phyloP scores from a whole-genome alignment of 2,329 filamentous ascomycete genomes.

The Cadophora sp. region DNA sequence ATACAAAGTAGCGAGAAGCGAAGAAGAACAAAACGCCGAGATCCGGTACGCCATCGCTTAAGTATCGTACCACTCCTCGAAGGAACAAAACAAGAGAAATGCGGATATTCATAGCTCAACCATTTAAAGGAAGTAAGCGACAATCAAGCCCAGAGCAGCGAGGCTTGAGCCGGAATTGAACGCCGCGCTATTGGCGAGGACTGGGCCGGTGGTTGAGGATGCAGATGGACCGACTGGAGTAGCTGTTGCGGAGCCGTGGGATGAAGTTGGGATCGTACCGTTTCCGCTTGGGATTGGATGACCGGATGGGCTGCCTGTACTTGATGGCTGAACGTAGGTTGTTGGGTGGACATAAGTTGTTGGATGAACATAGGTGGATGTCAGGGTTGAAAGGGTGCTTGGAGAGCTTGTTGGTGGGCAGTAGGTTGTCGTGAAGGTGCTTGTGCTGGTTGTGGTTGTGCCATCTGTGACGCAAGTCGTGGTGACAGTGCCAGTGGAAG shows the following conservation, averaged over 20 bases:
- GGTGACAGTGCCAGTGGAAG: conserved; percentile 34
- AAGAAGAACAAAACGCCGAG: conserved; percentile 1
- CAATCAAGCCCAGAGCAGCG: conserved; percentile 39
- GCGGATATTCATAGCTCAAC: background rate
- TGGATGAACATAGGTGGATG: conserved; percentile 13
- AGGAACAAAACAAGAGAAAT: conserved; percentile 5
- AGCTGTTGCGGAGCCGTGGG: conserved; percentile 18
- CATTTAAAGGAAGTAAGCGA: conserved; percentile 31
- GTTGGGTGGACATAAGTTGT: too few relatives aligned
- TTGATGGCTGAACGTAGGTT: conserved; percentile 11
- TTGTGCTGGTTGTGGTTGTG: conserved; percentile 27
- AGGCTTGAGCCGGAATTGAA: conserved; percentile 34
- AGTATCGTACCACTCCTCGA: background rate
- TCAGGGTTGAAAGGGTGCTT: conserved; percentile 26
- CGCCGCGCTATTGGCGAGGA: conserved; percentile 21
- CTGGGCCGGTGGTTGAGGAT: conserved; percentile 8
- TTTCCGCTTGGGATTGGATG: conserved; percentile 8
- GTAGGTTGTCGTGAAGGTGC: conserved; percentile 29
- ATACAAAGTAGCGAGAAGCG: background rate
- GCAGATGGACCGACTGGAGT: conserved; percentile 28
- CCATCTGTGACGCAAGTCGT: conserved; percentile 28
- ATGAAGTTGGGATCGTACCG: background rate
- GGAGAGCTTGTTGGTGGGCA: conserved; percentile 17
- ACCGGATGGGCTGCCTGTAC: background rate
- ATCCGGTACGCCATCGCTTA: conserved; percentile 23